phyloP scores from a whole-genome alignment of 2,329 filamentous ascomycete genomes.

The Reticulascus tulasneorum region DNA sequence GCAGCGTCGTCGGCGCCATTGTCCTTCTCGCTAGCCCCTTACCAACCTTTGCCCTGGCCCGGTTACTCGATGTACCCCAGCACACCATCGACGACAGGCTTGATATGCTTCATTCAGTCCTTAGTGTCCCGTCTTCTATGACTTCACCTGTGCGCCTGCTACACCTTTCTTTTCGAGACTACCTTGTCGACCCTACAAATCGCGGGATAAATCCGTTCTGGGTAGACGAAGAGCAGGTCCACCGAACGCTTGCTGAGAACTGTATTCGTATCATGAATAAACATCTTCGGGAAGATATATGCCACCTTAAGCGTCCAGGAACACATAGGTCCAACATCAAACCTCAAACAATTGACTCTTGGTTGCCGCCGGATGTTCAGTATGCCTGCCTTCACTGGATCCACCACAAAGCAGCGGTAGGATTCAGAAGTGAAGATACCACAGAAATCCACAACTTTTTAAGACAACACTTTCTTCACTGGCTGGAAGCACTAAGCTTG shows the following conservation, averaged over 20 bases:
- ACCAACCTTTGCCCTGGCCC: constrained; percentile 19
- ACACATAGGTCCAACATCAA: constrained; percentile 19
- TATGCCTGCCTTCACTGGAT: constrained; percentile 39
- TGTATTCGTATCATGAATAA: constrained; percentile 30
- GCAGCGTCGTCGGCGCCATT: constrained; percentile 26
- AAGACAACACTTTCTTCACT: constrained; percentile 32
- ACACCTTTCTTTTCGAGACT: constrained; percentile 34
- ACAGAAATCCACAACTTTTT: constrained; percentile 30
- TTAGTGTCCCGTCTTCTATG: constrained; percentile 22
- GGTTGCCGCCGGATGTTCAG: constrained; percentile 24
- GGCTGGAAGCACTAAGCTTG: constrained; percentile 34
- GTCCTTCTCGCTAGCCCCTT: constrained; percentile 25
- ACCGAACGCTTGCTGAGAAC: constrained; percentile 24
- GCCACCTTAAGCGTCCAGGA: constrained; percentile 22
- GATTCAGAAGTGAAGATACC: constrained; percentile 20
- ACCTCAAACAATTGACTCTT: constrained; percentile 15
- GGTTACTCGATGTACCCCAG: constrained; percentile 19
- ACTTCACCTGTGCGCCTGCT: constrained; percentile 22
- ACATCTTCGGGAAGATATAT: constrained; percentile 31
- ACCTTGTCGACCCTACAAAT: constrained; percentile 27
- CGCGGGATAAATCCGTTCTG: constrained; percentile 26
- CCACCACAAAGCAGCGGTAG: constrained; percentile 25
- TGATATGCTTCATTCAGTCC: constrained; percentile 28
- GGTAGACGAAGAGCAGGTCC: constrained; percentile 28
- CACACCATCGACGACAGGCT: constrained; percentile 17